phyloP scores from a whole-genome alignment of 2,329 filamentous ascomycete genomes.

The Dactylellina parvicollis region DNA sequence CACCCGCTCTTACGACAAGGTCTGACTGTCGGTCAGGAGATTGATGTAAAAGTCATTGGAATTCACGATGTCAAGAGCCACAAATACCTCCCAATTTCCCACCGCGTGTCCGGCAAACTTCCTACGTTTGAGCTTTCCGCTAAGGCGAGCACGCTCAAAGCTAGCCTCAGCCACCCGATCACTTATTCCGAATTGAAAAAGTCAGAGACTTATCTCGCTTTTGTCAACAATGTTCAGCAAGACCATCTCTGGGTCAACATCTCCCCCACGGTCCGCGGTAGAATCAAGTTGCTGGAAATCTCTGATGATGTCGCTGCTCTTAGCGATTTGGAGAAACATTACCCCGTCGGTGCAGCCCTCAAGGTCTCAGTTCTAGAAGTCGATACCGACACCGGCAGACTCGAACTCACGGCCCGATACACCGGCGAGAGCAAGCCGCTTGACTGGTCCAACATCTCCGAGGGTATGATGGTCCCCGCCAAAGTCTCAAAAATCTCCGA shows the following conservation, averaged over 20 bases:
- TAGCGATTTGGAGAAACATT: constrained; percentile 78
- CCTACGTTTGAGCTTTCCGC: constrained; percentile 85
- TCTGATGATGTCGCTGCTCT: constrained; percentile 85
- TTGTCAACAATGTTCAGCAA: constrained; percentile 86
- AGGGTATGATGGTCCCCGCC: constrained; percentile 82
- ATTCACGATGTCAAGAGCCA: constrained; percentile 90
- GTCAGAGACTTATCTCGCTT: constrained; percentile 79
- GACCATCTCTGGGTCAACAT: constrained; percentile 90
- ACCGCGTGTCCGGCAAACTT: constrained; percentile 74
- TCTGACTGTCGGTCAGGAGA: constrained; percentile 73
- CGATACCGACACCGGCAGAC: constrained; percentile 75
- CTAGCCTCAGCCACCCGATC: constrained; percentile 71
- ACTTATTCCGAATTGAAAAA: constrained; percentile 77
- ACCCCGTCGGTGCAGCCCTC: constrained; percentile 88
- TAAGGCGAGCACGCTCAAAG: constrained; percentile 71
- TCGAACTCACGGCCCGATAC: constrained; percentile 85
- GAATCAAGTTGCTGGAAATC: constrained; percentile 82
- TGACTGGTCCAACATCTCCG: constrained; percentile 75
- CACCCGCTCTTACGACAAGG: constrained; percentile 71
- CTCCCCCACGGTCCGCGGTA: constrained; percentile 85
- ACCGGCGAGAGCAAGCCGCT: constrained; percentile 68
- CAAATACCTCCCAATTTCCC: constrained; percentile 88
- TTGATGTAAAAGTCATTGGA: constrained; percentile 81
- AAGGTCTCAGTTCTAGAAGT: constrained; percentile 80
- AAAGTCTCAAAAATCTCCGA: constrained; percentile 87